A percentile compares a stretch with the other conserved stretches of the same genome.
Evolutionary conservation across 1,139 yeast species (phyloP).

Genomic region (Yamadazyma epiphylla): DNA sequence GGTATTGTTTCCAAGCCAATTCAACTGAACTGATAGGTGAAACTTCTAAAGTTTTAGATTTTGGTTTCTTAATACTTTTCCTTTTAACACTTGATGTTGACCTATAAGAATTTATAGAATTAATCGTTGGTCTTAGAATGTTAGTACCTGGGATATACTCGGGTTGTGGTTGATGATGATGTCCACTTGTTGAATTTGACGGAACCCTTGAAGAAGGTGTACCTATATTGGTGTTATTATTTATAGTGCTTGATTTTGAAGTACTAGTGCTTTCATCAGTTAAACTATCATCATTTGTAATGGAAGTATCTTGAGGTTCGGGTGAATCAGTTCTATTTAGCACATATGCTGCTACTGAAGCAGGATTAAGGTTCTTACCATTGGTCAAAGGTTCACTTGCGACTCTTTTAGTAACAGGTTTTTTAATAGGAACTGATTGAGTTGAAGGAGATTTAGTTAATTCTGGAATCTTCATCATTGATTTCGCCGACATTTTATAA

Average conservation of each 20-base stretch:
- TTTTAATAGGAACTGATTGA: slow-evolving; percentile 8
- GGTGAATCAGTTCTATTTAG: slow-evolving; percentile 20
- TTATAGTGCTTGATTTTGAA: slow-evolving; percentile 3
- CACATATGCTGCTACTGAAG: slow-evolving; percentile 46
- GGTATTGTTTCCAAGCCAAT: slow-evolving; percentile 60
- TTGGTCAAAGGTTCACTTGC: slow-evolving; percentile 13
- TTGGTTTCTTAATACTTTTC: slow-evolving; percentile 15
- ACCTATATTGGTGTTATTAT: too few species aligned
- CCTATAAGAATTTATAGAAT: slow-evolving; percentile 33
- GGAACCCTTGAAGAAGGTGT: slow-evolving; percentile 1
- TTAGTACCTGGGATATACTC: slow-evolving; percentile 58
- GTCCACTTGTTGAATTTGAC: background rate
- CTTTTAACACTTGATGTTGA: slow-evolving; percentile 15
- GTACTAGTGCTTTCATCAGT: slow-evolving; percentile 4
- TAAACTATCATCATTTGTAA: slow-evolving; percentile 4
- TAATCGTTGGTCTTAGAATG: slow-evolving; percentile 51
- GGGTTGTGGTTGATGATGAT: slow-evolving; percentile 9
- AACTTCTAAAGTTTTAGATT: slow-evolving; percentile 36
- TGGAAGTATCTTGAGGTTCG: slow-evolving; percentile 9
- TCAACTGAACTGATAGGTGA: slow-evolving; percentile 60
- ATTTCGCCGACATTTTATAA: slow-evolving; percentile 49
- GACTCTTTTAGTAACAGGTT: slow-evolving; percentile 10
- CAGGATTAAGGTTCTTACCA: slow-evolving; percentile 28
- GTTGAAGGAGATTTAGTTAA: slow-evolving; percentile 23
- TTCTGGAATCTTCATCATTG: slow-evolving; percentile 55